Base-by-base conservation (phyloP, 2,329 filamentous ascomycete species). In the Clonostachys solani region DNA sequence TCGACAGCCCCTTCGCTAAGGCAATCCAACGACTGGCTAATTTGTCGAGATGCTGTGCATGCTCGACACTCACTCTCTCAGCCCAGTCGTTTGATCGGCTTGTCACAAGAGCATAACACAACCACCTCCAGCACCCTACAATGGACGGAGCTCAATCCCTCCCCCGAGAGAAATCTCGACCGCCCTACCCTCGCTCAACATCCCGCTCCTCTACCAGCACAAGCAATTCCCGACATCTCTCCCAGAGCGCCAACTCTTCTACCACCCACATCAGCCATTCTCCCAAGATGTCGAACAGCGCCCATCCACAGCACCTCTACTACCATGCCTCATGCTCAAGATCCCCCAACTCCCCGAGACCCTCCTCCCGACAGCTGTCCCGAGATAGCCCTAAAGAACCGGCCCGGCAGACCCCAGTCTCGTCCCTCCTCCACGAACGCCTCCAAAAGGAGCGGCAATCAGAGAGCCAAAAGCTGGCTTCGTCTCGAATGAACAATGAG, bases 361-460 rank as follows among this genome's bases (percentile, higher is more conserved):
- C 68, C 2, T 59, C 60, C 5, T 67, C 71, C 2, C 65, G 65
- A 46, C 65, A 64, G 35, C 52, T 73, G n/a, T 69, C 71, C 12
- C 63, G 69, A 52, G 67, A 73, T 49, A 60, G 66, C 16, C 67
- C 65, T 37, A 62, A 64, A 33, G 74, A 78, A 17, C 61, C 66
- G 4, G 53, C 59, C 5, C 66, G 67, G 15, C 69, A 66, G 40
- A 59, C 61, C 23, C 65, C 68, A 1, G 61, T 74, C 13, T 82
- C 79, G 0, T 71, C 64, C 15, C 75, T 80, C 44, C 64, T 83
- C 3, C 78, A 80, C 42, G 78, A 81, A 56, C 75, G 70, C 50
- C 61, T 83, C n/a, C 71, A 74, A 43, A 72, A 65, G 29, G 74
- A 78, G 53, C 71, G 78, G 34, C 71, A 63, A 46, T 67, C 69